Conservation (phyloP, 805 yeast genomes). For the Kockiozyma suomiensis region DNA sequence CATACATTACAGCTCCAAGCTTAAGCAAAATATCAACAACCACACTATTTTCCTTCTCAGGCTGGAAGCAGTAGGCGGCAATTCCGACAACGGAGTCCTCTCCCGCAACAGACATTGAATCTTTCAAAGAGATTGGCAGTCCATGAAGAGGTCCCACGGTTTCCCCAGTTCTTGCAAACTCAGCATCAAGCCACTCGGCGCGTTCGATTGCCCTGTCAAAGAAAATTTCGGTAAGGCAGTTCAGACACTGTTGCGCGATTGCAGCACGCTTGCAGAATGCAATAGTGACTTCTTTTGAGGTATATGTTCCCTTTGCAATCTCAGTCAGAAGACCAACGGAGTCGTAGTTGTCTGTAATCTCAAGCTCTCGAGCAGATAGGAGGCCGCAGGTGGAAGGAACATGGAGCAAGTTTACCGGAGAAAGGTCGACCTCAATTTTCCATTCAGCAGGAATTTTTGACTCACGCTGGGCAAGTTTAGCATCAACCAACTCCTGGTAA, state of each 20-base stretch:
- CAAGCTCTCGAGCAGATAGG: constrained; percentile 36
- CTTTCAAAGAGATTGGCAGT: constrained; percentile 66
- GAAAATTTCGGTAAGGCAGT: constrained; percentile 48
- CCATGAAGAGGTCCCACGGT: constrained; percentile 61
- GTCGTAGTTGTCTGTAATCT: constrained; percentile 37
- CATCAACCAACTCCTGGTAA: constrained; percentile 49
- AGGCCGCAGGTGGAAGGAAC: constrained; percentile 33
- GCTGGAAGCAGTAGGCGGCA: constrained; percentile 33
- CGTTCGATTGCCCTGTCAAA: constrained; percentile 59
- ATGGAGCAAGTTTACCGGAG: constrained; percentile 13
- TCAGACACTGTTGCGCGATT: constrained; percentile 57
- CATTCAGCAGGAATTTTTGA: constrained; percentile 52
- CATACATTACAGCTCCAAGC: constrained; percentile 62
- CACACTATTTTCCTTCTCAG: constrained; percentile 46
- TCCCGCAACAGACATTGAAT: constrained; percentile 59
- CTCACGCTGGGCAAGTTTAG: constrained; percentile 50
- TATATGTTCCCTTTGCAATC: constrained; percentile 42
- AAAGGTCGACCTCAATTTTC: constrained; percentile 38
- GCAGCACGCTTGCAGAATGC: constrained; percentile 62
- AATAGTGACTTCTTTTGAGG: constrained; percentile 50
- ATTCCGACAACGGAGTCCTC: constrained; percentile 52
- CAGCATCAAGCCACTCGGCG: constrained; percentile 59
- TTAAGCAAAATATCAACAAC: constrained; percentile 51
- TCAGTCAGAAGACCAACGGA: constrained; percentile 33
- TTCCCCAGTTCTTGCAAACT: constrained; percentile 50